Evolutionary conservation across 2,329 filamentous ascomycete genomes (phyloP), one percentile per base, ranked within the genome.

Genomic region (Plectosphaerella cucumerina): DNA sequence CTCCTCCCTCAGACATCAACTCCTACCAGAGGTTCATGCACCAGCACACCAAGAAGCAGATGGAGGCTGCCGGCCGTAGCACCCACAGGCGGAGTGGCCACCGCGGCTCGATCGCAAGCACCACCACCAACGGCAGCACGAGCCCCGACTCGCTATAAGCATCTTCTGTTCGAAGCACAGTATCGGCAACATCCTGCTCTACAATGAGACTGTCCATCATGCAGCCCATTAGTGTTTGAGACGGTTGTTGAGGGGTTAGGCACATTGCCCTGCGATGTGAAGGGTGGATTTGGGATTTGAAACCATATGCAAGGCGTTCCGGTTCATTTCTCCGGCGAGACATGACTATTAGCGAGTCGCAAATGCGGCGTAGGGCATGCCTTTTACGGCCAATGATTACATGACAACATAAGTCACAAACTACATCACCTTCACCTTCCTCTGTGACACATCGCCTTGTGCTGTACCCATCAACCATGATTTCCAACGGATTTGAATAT

Each of bases 31-130:
- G 75, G 53, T 79, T 74, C 51, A 86, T 87, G 78, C 80, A 82
- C 61, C 74, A 78, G 50, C 81, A 86, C 69, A 86, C 83, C 54
- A 84, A 82, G 71, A 72, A 76, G 50, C 83, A 85, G 63, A 84
- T 87, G 80, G 81, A 86, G 54, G 72, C 72, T 8, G 74, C 74
- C n/a, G 70, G 73, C 12, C 71, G 73, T 4, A 72, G 74, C 11
- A 72, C 76, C 1, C 62, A 66, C 31, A 33, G 53, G 18, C 50
- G 55, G 47, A 55, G 54, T 44, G 47, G 50, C 47, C 47, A 52
- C 47, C 49, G 50, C 34, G 54, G 26, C 5, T 57, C 48, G 39
- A 52, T 26, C 45, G 46, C 53, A 14, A 57, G 56, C 39, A 52
- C 53, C 33, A 58, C 59, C 52, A 59, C 61, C 46, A 70, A 70